Conservation (phyloP, 179 eudicot species). For the Beta lomatogona region DNA sequence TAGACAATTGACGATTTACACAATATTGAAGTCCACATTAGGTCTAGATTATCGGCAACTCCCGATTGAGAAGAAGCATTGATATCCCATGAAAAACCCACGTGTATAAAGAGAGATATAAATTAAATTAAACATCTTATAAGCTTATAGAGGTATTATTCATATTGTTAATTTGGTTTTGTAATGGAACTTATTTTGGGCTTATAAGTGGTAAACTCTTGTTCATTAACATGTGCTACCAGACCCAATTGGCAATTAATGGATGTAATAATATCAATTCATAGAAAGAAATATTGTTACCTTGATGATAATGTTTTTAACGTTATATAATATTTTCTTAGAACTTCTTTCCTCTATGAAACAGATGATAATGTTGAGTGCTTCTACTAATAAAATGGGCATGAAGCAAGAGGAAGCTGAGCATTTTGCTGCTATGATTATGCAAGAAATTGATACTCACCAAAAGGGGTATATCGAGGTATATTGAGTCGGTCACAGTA, state of each 20-base stretch:
- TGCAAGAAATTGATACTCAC: constrained; percentile 37
- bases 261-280: neutral
- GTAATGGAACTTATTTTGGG: no score
- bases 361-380: constrained; percentile 38
- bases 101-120: no score
- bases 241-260: neutral
- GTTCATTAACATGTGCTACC: no score
- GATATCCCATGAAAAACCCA: no score
- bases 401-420: constrained; percentile 38
- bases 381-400: constrained; percentile 34
- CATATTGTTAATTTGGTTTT: no score
- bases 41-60: no score
- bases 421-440: constrained; percentile 33
- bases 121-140: no score
- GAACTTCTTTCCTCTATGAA: neutral
- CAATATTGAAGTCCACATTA: no score
- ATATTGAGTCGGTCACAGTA: neutral
- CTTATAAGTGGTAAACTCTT: no score
- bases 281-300: neutral
- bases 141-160: no score
- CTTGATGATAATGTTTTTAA: neutral
- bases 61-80: no score
- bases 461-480: constrained; percentile 42
- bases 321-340: neutral
- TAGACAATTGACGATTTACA: no score